Evolutionary conservation across 139 green algal species (phyloP), one percentile per base, ranked within the genome.

Genomic region (Chlorella sp.): DNA sequence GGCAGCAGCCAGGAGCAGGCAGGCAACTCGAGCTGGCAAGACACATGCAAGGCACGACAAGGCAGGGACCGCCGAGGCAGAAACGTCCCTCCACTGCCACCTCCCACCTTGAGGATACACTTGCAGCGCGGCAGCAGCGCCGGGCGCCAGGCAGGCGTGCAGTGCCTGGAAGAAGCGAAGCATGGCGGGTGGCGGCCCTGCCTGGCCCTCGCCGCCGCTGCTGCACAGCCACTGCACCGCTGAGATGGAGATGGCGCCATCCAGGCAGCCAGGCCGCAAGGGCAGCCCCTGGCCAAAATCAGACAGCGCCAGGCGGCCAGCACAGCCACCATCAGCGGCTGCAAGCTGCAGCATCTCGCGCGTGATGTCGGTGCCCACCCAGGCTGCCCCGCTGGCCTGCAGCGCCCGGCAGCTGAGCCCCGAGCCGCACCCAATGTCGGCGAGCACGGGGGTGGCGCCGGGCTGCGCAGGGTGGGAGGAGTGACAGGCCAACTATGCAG

Each of bases 391-490:
- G 60, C 84, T 76, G 20, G 95, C 91, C 13, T 48, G 17, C 0
- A 84, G 88, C 40, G 86, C 85, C 73, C 95, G 91, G 4, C 94
- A 94, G 70, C 92, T 96, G 26, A 99, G 89, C 1, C 97, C 96
- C 30, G 94, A 98, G 56, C 97, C 97, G 86, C 97, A 99, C 56
- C 97, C 97, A 74, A 99, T 82, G 89, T 99, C 96, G 13, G 69
- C 51, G 20, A 88, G 51, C 72, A 87, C 30, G 65, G 68, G 34
- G 26, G 77, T 28, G 38, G 0, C 77, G 48, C 48, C 44, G 3
- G 3, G 36, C 73, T 38, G 44, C 73, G 36, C 2, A 38, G 3
- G 17, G 16, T 60, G 51, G 51, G n/a, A 24, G 51, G 16, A 24
- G 51, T 60, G 65, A 34, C 1, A 43, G 65, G 30, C 20, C 0